phyloP scores from a whole-genome alignment of 345 rosid genomes.

The Gossypium australe region DNA sequence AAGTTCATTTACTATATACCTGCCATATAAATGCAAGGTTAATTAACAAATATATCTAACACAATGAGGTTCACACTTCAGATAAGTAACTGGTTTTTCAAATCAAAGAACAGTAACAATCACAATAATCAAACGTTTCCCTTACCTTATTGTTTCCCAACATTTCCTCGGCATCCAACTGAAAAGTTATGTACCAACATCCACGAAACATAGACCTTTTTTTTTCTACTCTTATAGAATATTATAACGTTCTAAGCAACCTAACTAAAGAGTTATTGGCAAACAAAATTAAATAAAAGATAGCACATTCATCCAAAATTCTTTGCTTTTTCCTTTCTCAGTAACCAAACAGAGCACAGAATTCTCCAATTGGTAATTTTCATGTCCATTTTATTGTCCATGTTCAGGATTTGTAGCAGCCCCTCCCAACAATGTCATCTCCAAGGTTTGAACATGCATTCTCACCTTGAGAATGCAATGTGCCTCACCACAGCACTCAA shows the following conservation, averaged over 20 bases:
- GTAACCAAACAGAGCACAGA: neutral
- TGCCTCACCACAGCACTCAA: too few species aligned
- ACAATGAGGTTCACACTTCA: neutral
- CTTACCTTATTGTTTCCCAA: neutral
- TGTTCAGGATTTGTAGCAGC: too few species aligned
- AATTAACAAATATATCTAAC: neutral
- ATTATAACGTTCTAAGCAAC: neutral
- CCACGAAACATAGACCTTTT: neutral
- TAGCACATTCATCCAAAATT: neutral
- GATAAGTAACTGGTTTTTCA: neutral
- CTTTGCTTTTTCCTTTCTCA: neutral
- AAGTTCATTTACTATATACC: neutral
- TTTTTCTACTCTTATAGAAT: neutral
- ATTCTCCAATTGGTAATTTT: too few species aligned
- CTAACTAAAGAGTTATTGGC: neutral
- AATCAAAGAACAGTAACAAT: neutral
- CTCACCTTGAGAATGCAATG: too few species aligned
- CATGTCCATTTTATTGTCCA: too few species aligned
- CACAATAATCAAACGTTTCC: neutral
- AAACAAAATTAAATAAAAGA: neutral
- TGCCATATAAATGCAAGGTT: neutral
- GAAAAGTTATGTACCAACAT: neutral
- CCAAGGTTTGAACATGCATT: too few species aligned
- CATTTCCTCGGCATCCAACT: neutral
- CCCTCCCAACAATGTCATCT: too few species aligned